phyloP scores from a whole-genome alignment of 2,329 filamentous ascomycete genomes.

The Emmonsia crescens region DNA sequence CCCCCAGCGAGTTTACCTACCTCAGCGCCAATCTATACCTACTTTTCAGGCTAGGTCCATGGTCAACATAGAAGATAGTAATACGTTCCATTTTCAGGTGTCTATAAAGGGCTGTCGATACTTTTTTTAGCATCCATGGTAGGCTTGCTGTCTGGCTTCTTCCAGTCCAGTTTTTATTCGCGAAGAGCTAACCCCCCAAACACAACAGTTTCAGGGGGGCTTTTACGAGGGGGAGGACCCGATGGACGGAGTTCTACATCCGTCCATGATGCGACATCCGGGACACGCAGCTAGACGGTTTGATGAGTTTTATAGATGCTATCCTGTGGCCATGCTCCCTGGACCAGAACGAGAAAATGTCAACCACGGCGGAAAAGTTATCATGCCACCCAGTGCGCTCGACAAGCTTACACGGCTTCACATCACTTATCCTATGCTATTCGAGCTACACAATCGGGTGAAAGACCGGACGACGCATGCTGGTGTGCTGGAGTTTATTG shows the following conservation, averaged over 20 bases:
- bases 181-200: neutral
- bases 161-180: neutral
- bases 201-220: conserved; percentile 32
- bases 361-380: conserved; percentile 95
- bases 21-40: neutral
- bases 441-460: conserved; percentile 86
- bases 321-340: conserved; percentile 87
- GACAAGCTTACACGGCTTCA: conserved; percentile 94
- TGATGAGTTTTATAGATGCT: conserved; percentile 97
- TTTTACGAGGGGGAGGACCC: conserved; percentile 45
- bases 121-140: neutral
- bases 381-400: conserved; percentile 88
- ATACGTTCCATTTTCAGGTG: neutral
- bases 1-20: neutral
- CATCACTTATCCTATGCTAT: conserved; percentile 94
- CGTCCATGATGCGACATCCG: conserved; percentile 38
- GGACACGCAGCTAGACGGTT: conserved; percentile 58
- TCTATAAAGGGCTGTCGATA: neutral
- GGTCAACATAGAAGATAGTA: neutral
- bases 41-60: neutral
- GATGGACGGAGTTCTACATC: conserved; percentile 43
- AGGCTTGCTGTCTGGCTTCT: neutral
- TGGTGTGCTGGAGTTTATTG: conserved; percentile 93
- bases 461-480: conserved; percentile 75
- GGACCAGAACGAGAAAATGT: conserved; percentile 79